Percentiles rank a stretch among this genome's conserved stretches.
phyloP scores from a whole-genome alignment of 768 basidiomycete genomes.

The Leccinellum albellum region DNA sequence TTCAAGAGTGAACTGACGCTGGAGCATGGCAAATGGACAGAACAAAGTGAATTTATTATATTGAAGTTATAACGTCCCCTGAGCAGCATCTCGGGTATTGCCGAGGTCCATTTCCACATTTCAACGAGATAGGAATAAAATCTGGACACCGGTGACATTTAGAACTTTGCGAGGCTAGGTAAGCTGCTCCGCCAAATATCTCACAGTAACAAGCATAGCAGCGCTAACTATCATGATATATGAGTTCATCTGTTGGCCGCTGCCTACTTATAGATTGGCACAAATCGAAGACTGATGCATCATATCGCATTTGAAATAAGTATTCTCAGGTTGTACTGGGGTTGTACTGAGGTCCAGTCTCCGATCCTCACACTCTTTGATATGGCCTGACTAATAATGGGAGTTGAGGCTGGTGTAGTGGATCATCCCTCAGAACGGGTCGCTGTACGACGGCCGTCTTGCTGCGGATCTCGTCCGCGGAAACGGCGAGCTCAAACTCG shows the following conservation, averaged over 20 bases:
- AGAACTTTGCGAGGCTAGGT: too few relatives aligned
- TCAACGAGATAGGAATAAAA: too few relatives aligned
- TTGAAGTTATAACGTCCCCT: too few relatives aligned
- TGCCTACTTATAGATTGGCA: too few relatives aligned
- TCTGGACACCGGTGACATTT: too few relatives aligned
- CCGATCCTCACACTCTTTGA: background rate
- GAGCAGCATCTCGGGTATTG: background rate
- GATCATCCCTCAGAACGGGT: slow-evolving; percentile 41
- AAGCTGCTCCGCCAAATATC: too few relatives aligned
- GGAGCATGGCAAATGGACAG: slow-evolving; percentile 16
- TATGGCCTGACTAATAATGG: slow-evolving; percentile 32
- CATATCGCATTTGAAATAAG: background rate
- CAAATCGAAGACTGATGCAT: too few relatives aligned
- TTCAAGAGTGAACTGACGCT: slow-evolving; percentile 32
- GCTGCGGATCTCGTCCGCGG: slow-evolving; percentile 36
- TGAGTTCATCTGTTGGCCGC: too few relatives aligned
- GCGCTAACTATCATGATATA: too few relatives aligned
- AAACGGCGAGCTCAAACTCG: slow-evolving; percentile 51
- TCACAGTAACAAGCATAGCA: too few relatives aligned
- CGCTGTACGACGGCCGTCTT: slow-evolving; percentile 36
- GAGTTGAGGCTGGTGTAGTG: slow-evolving; percentile 39
- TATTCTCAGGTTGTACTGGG: too few relatives aligned
- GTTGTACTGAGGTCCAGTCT: background rate
- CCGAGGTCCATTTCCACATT: too few relatives aligned
- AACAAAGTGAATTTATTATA: background rate